These are phyloP conservation scores for Sclerotinia minor DNA, from an alignment of 2,329 filamentous ascomycete genomes.

Conservation along the genomic window DNA sequence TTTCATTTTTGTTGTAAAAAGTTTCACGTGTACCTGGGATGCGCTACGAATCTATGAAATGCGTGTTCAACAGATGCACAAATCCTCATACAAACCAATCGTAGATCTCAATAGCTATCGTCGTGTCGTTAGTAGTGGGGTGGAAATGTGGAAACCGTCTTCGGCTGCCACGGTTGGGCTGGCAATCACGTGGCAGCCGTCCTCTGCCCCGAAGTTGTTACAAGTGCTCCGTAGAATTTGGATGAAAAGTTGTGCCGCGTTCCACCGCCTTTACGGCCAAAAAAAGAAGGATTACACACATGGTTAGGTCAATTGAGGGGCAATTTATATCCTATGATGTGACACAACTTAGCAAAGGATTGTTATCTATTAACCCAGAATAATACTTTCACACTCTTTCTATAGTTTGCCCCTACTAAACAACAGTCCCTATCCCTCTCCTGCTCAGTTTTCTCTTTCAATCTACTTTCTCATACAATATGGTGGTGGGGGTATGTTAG, in stretches of 20 bases:
- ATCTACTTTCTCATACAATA: constrained; percentile 27
- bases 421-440: background rate
- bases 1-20: constrained; percentile 13
- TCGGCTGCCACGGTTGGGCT: too few relatives aligned
- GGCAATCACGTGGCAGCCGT: too few relatives aligned
- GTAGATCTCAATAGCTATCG: constrained; percentile 13
- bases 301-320: background rate
- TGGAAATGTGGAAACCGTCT: constrained; percentile 1
- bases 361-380: background rate
- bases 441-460: background rate
- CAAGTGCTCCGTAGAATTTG: background rate
- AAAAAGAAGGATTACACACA: too few relatives aligned
- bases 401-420: background rate
- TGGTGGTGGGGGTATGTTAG: constrained; percentile 36
- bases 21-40: constrained; percentile 14
- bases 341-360: background rate
- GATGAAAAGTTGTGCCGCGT: background rate
- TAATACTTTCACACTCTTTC: background rate
- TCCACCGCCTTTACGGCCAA: constrained; percentile 7
- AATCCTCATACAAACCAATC: constrained; percentile 18
- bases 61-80: constrained; percentile 11
- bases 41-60: constrained; percentile 5
- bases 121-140: constrained; percentile 11
- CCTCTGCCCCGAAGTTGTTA: too few relatives aligned
- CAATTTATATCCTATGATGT: background rate